These are phyloP conservation scores for Aureobasidium subglaciale DNA, from an alignment of 2,329 filamentous ascomycete genomes.

Conservation along the genomic window DNA sequence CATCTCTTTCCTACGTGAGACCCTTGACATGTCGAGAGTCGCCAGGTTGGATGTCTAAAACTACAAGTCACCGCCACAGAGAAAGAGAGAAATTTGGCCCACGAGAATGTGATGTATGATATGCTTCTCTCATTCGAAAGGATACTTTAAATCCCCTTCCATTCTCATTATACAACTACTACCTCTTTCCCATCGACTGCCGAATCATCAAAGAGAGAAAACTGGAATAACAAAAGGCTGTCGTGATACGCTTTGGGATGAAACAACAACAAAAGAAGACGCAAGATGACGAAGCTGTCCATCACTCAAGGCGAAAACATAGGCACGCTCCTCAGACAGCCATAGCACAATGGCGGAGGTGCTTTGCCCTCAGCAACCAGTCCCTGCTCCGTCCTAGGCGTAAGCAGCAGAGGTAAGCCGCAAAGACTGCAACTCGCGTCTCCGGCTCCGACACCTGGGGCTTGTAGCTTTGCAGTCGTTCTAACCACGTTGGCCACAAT, in stretches of 20 bases:
- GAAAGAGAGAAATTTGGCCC: too few species aligned
- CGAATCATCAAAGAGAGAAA: not conserved
- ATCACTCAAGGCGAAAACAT: slow-evolving; percentile 5
- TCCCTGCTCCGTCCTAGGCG: slow-evolving; percentile 26
- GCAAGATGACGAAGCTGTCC: not conserved
- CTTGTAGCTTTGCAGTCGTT: slow-evolving; percentile 74
- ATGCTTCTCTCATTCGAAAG: too few species aligned
- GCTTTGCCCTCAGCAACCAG: slow-evolving; percentile 23
- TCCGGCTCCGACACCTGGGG: slow-evolving; percentile 33
- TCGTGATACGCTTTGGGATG: not conserved
- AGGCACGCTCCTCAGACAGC: slow-evolving; percentile 58
- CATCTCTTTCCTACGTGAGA: too few species aligned
- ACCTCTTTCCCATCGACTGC: not conserved
- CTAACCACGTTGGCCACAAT: slow-evolving; percentile 94
- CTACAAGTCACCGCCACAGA: too few species aligned
- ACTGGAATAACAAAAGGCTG: not conserved
- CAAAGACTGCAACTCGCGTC: slow-evolving; percentile 56
- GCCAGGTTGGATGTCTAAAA: too few species aligned
- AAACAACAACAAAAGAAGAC: not conserved
- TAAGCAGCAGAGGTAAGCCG: slow-evolving; percentile 57
- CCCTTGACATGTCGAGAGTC: too few species aligned
- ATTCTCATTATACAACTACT: not conserved
- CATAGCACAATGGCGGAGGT: slow-evolving; percentile 55
- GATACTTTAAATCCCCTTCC: not conserved
- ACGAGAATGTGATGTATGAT: too few species aligned